phyloP scores from a whole-genome alignment of 768 basidiomycete species.

The Roridomyces roridus region DNA sequence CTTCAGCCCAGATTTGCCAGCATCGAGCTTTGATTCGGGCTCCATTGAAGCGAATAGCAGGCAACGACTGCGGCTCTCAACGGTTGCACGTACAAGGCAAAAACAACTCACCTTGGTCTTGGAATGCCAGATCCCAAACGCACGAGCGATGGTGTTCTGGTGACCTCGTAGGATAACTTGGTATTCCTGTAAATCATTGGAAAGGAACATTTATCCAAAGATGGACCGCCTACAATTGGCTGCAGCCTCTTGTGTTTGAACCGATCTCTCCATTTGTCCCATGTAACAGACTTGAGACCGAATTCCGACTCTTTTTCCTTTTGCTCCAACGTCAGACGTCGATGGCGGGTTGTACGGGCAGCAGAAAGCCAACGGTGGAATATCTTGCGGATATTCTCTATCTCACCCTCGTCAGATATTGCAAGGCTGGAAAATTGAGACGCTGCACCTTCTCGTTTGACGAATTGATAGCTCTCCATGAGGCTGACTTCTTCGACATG shows the following conservation, averaged over 20 bases:
- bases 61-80: conserved; percentile 59
- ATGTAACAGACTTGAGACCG: conserved; percentile 56
- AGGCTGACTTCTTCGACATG: conserved; percentile 77
- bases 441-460: conserved; percentile 75
- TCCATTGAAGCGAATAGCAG: conserved; percentile 80
- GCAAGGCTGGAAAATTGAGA: conserved; percentile 2
- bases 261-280: conserved; percentile 84
- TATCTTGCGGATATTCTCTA: conserved; percentile 70
- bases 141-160: conserved; percentile 65
- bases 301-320: conserved; percentile 69
- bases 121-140: conserved; percentile 77
- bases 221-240: conserved; percentile 57
- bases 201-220: conserved; percentile 3
- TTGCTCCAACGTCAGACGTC: conserved; percentile 61
- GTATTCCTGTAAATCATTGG: conserved; percentile 52
- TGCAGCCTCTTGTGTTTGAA: conserved; percentile 69
- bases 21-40: conserved; percentile 61
- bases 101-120: conserved; percentile 66
- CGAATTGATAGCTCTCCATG: conserved; percentile 84
- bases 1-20: conserved; percentile 71
- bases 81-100: neutral
- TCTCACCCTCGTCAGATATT: conserved; percentile 1
- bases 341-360: conserved; percentile 65
- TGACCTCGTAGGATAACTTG: conserved; percentile 63
- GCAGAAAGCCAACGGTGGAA: conserved; percentile 75